phyloP scores from a whole-genome alignment of 352 stramenopile species.

The Pythium coloratum region DNA sequence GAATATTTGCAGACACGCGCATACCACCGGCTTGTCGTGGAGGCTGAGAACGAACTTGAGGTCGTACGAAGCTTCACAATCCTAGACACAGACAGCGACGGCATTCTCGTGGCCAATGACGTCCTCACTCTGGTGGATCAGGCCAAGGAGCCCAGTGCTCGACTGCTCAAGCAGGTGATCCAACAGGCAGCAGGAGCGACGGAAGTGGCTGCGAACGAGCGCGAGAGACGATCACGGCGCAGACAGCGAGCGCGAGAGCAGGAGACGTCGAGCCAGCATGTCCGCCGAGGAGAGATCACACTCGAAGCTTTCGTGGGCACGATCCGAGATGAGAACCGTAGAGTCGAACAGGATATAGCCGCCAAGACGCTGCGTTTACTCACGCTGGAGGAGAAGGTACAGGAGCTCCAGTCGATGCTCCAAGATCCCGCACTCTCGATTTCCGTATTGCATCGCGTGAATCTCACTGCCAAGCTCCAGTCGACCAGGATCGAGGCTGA shows the following conservation, averaged over 20 bases:
- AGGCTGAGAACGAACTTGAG: conserved; percentile 55
- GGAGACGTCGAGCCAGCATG: neutral
- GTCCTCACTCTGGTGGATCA: conserved; percentile 55
- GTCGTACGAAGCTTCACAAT: conserved; percentile 63
- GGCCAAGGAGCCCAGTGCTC: conserved; percentile 39
- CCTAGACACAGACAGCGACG: conserved; percentile 59
- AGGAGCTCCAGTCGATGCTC: conserved; percentile 14
- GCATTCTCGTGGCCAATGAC: conserved; percentile 50
- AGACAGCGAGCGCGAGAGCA: neutral
- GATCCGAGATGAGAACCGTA: conserved; percentile 64
- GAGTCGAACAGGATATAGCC: conserved; percentile 63
- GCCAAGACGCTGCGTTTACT: conserved; percentile 53
- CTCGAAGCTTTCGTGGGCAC: conserved; percentile 59
- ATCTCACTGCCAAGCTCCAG: conserved; percentile 15
- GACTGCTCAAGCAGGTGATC: conserved; percentile 52
- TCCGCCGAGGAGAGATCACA: conserved; percentile 58
- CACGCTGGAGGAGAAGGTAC: conserved; percentile 41
- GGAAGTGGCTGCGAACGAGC: conserved; percentile 2
- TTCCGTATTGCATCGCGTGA: neutral
- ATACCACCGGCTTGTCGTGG: conserved; percentile 52
- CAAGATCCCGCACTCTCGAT: neutral
- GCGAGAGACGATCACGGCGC: neutral
- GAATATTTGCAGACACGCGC: conserved; percentile 64
- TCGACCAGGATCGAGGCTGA: conserved; percentile 55
- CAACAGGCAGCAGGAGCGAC: conserved; percentile 47